Conservation (phyloP, 805 yeast species). For the Candida chauliodis region DNA sequence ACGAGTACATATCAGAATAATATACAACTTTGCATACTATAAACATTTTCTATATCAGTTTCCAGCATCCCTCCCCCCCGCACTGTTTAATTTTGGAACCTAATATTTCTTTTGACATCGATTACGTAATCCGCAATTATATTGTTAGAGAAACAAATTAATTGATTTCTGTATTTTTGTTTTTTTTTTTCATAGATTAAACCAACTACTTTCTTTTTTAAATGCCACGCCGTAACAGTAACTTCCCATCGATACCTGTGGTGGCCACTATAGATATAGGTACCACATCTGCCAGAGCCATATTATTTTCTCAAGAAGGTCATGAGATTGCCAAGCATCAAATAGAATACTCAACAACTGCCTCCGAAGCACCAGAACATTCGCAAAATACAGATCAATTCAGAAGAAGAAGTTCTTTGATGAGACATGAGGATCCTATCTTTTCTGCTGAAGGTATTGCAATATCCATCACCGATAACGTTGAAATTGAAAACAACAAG, state of each 20-base stretch:
- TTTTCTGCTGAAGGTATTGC: conserved; percentile 76
- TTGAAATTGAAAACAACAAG: conserved; percentile 60
- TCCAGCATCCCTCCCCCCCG: no score
- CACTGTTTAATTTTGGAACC: no score
- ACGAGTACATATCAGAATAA: conserved; percentile 22
- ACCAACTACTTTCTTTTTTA: background rate
- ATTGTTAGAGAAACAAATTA: no score
- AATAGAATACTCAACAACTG: conserved; percentile 80
- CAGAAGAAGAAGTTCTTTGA: conserved; percentile 40
- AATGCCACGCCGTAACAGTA: conserved; percentile 43
- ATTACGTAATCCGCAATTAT: no score
- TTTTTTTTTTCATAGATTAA: background rate
- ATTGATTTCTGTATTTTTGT: no score
- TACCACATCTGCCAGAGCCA: conserved; percentile 87
- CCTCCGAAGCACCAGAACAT: conserved; percentile 48
- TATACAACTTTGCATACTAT: no score
- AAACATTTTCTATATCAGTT: no score
- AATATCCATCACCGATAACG: conserved; percentile 52
- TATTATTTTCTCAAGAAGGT: conserved; percentile 70
- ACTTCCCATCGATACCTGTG: conserved; percentile 38
- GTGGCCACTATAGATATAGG: conserved; percentile 85
- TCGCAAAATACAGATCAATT: conserved; percentile 42
- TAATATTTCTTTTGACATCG: no score
- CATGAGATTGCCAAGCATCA: conserved; percentile 83
- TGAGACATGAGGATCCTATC: conserved; percentile 52